These are phyloP conservation scores for Diospyros kaki DNA, from an alignment of 148 eudicot genomes.

Conservation along the genomic window DNA sequence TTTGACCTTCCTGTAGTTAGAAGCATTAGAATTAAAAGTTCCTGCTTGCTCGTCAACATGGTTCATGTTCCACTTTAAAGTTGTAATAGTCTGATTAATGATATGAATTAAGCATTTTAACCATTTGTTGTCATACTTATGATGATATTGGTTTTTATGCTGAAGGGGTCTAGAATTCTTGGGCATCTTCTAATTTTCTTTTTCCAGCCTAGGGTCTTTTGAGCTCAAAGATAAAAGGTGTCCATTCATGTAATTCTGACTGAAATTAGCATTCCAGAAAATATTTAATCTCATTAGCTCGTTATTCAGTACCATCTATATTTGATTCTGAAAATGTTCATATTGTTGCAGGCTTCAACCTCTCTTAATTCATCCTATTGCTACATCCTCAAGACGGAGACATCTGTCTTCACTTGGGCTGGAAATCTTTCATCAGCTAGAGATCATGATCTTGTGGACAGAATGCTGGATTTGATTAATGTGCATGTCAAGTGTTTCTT, in stretches of 20 bases:
- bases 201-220: not conserved
- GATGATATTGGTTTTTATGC: not conserved
- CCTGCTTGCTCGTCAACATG: not conserved
- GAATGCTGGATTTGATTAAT: constrained; percentile 42
- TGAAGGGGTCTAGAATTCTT: not conserved
- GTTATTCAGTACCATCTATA: not conserved
- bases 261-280: not conserved
- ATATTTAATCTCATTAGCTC: not conserved
- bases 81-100: not conserved
- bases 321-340: not conserved
- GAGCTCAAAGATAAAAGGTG: not conserved
- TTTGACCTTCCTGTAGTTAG: not conserved
- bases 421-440: constrained; percentile 43
- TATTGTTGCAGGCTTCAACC: constrained; percentile 35
- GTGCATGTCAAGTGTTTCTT: constrained; percentile 13
- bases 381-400: constrained; percentile 44
- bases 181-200: not conserved
- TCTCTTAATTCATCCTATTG: constrained; percentile 60
- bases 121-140: not conserved
- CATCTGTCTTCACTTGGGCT: constrained; percentile 44
- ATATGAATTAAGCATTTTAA: not conserved
- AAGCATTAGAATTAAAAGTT: not conserved
- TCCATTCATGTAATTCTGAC: not conserved
- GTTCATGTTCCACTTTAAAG: not conserved
- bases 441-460: constrained; percentile 44